A percentile compares a stretch with the other conserved stretches of the same genome.
Conservation (phyloP, 306 rosid genomes). For the Delonix regia region DNA sequence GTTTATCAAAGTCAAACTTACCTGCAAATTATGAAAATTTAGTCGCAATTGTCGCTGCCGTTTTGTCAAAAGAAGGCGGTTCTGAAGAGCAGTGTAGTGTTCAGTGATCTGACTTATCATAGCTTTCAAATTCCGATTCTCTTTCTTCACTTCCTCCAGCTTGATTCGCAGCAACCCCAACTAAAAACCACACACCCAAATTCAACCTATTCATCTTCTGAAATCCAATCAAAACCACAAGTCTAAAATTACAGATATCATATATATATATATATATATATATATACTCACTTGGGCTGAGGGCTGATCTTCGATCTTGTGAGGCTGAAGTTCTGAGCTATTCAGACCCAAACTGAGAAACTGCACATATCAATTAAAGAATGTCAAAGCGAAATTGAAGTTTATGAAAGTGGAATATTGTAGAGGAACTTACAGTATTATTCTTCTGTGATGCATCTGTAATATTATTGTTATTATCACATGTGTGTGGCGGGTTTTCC, state of each 20-base stretch:
- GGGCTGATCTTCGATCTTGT: conserved; percentile 30
- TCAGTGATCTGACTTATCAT: conserved; percentile 42
- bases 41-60: conserved; percentile 15
- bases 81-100: conserved; percentile 40
- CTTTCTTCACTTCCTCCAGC: conserved; percentile 46
- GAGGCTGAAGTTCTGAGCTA: conserved; percentile 9
- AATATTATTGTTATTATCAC: not conserved
- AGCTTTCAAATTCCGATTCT: conserved; percentile 41
- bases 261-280: too few species aligned
- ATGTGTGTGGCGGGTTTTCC: conserved; percentile 16
- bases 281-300: conserved; percentile 47
- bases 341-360: conserved; percentile 37
- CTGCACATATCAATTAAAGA: conserved; percentile 25
- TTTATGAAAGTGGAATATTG: not conserved
- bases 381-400: not conserved
- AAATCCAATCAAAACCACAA: not conserved
- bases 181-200: conserved; percentile 33
- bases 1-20: conserved; percentile 33
- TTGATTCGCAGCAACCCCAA: conserved; percentile 36
- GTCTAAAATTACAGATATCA: not conserved
- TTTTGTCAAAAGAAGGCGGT: conserved; percentile 32
- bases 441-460: conserved; percentile 12
- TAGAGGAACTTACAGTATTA: not conserved
- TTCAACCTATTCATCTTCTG: not conserved
- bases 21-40: conserved; percentile 38